phyloP scores from a whole-genome alignment of 345 rosid species.

The Eucalyptus sp. region DNA sequence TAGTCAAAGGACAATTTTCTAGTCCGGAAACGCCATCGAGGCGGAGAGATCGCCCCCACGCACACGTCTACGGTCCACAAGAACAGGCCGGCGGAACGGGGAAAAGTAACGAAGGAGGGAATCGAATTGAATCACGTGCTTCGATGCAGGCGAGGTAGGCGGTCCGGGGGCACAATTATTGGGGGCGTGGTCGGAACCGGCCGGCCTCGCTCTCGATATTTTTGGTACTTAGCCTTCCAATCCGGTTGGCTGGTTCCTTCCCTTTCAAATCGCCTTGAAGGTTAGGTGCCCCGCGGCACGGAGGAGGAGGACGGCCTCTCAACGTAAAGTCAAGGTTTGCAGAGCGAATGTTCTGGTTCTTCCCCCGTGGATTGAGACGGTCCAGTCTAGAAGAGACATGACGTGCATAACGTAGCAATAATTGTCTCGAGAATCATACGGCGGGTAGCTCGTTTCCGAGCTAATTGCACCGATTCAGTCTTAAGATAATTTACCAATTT shows the following conservation, averaged over 20 bases:
- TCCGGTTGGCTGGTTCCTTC: not conserved
- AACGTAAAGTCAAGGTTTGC: not conserved
- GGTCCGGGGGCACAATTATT: not conserved
- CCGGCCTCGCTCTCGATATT: not conserved
- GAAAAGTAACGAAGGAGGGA: not conserved
- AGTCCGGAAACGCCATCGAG: not conserved
- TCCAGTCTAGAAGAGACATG: not conserved
- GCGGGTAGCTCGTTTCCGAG: fast-evolving
- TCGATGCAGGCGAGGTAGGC: not conserved
- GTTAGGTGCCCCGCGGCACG: not conserved
- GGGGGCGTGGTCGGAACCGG: not conserved
- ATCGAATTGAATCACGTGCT: not conserved
- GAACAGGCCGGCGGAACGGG: not conserved
- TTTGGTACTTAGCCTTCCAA: not conserved
- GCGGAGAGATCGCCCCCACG: not conserved
- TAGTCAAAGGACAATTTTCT: not conserved
- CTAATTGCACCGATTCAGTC: not conserved
- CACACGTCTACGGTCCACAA: not conserved
- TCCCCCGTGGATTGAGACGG: not conserved
- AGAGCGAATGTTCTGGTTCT: not conserved
- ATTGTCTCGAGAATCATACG: not conserved
- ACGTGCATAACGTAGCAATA: not conserved
- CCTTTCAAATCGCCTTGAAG: not conserved
- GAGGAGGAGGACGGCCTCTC: not conserved
- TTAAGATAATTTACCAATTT: not conserved